phyloP scores from a whole-genome alignment of 2,329 filamentous ascomycete species.

The Colletotrichum agaves region DNA sequence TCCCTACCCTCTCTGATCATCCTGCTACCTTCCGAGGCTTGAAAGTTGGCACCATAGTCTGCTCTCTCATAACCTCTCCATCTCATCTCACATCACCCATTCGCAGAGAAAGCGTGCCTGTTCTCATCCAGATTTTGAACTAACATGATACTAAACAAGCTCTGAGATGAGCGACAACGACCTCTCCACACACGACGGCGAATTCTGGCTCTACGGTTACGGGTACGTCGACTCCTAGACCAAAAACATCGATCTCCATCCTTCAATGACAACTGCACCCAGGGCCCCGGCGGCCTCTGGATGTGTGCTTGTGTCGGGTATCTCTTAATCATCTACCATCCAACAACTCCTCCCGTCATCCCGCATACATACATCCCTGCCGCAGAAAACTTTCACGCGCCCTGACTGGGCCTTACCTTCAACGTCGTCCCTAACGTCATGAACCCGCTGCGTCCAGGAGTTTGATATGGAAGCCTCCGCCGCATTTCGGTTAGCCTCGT shows the following conservation, averaged over 20 bases:
- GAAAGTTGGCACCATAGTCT: background rate
- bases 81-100: background rate
- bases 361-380: constrained; percentile 26
- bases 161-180: constrained; percentile 50
- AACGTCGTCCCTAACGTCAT: constrained; percentile 12
- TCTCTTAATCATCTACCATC: background rate
- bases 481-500: constrained; percentile 80
- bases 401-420: background rate
- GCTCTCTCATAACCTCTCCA: background rate
- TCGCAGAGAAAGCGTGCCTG: background rate
- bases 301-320: background rate
- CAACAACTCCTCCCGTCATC: constrained; percentile 13
- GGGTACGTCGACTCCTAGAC: constrained; percentile 68
- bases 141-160: background rate
- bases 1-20: background rate
- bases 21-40: background rate
- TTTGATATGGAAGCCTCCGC: constrained; percentile 97
- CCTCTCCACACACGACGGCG: constrained; percentile 55
- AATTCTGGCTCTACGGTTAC: constrained; percentile 98
- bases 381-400: constrained; percentile 9
- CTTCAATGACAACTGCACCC: background rate
- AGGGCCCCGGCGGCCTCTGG: constrained; percentile 15
- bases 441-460: constrained; percentile 62
- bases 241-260: background rate
- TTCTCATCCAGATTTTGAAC: background rate